These are phyloP conservation scores for Lachancea mirantina DNA, from an alignment of 805 yeast species.

Conservation along the genomic window DNA sequence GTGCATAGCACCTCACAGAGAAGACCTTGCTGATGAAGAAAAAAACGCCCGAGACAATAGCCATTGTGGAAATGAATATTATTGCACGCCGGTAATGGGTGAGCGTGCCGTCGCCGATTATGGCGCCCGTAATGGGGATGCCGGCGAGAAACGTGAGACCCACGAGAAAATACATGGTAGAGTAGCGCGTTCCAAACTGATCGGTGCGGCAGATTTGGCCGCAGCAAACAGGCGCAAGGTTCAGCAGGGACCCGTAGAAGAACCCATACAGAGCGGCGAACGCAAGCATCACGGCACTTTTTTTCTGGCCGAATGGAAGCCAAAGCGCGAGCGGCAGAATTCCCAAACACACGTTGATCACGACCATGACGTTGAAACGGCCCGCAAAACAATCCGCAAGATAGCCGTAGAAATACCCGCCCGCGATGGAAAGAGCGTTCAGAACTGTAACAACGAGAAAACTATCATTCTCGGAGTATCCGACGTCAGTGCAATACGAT, in stretches of 20 bases:
- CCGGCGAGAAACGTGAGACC: slow-evolving; percentile 34
- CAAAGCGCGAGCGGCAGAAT: slow-evolving; percentile 34
- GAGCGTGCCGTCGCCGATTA: slow-evolving; percentile 33
- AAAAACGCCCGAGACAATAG: slow-evolving; percentile 6
- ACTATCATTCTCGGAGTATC: slow-evolving; percentile 37
- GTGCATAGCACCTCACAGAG: slow-evolving; percentile 1
- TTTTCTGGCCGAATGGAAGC: slow-evolving; percentile 36
- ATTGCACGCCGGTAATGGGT: slow-evolving; percentile 32
- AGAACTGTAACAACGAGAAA: slow-evolving; percentile 42
- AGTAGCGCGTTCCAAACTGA: slow-evolving; percentile 48
- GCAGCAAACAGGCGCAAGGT: slow-evolving; percentile 52
- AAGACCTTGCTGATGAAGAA: slow-evolving; percentile 6
- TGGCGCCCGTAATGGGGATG: slow-evolving; percentile 35
- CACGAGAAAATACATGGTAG: slow-evolving; percentile 46
- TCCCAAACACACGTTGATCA: slow-evolving; percentile 32
- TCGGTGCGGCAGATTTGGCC: slow-evolving; percentile 51
- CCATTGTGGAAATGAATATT: slow-evolving; percentile 18
- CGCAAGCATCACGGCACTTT: slow-evolving; percentile 34
- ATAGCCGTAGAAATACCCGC: slow-evolving; percentile 38
- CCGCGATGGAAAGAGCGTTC: slow-evolving; percentile 41
- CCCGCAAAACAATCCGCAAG: slow-evolving; percentile 41
- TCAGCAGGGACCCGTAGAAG: slow-evolving; percentile 46
- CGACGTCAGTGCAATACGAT: slow-evolving; percentile 45
- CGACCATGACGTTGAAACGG: slow-evolving; percentile 44
- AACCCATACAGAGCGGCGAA: slow-evolving; percentile 48